Base-by-base conservation (phyloP, 495 filamentous ascomycete genomes). In the Xylaria venustula region DNA sequence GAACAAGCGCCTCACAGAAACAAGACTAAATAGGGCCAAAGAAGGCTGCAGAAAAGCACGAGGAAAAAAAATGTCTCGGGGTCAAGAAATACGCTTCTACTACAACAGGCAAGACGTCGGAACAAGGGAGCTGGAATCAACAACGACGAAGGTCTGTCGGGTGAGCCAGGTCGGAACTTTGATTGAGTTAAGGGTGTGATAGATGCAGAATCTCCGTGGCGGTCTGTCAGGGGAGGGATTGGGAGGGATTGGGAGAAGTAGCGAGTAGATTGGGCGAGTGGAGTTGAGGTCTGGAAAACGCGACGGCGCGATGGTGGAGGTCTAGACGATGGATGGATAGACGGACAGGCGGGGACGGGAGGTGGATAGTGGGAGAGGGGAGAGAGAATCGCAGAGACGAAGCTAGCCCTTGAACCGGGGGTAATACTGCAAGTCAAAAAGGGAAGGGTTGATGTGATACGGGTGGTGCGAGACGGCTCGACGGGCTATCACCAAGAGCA, bases 1-100 rank as follows among this genome's bases (percentile, higher is more conserved):
- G n/a, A 51, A 46, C 50, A 61, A 25, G 32, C 32, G 50, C 58
- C 42, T 37, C 30, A 28, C 49, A 19, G 11, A 14, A 61, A 47
- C 45, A 28, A 53, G 26, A 8, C 17, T 28, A 23, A 45, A 32
- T 44, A 7, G 28, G 28, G 30, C 20, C 26, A 51, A 52, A 45
- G 57, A 60, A 25, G 30, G 57, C 22, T 25, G 19, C 30, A 11
- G 36, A 22, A 50, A 32, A 32, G 34, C 5, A 11, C 11, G 26
- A 23, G 34, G 42, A 17, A n/a, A 30, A 23, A 19, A 36, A 15
- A 49, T 50, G 57, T 60, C 52, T 55, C 52, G 25, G 36, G 12
- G 47, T 12, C n/a, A n/a, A 50, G 26, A 15, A 32, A 45, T 34
- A 58, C 2, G 42, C 44, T 37, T 30, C 44, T 48, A 36, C 32